A percentile compares a stretch with the other conserved stretches of the same genome.
These are phyloP conservation scores for Narthecium ossifragum DNA, from an alignment of 106 monocot species.

Conservation along the genomic window DNA sequence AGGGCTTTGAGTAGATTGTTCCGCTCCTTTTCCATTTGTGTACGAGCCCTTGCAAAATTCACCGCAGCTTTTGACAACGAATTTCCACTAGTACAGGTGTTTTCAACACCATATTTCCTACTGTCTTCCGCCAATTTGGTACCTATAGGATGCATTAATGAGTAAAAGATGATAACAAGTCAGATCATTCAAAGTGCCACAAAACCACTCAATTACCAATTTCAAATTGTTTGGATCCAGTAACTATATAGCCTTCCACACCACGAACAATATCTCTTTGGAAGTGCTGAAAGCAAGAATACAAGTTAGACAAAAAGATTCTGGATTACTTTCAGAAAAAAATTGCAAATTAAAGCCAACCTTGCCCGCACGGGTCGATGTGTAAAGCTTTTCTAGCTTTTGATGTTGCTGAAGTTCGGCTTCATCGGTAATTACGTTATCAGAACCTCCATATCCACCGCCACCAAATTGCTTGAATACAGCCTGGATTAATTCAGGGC, in stretches of 20 bases:
- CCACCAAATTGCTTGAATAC: constrained; percentile 92
- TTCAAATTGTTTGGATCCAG: constrained; percentile 90
- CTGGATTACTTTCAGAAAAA: constrained; percentile 1
- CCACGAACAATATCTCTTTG: constrained; percentile 96
- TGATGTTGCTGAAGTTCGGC: constrained; percentile 67
- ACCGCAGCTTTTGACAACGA: constrained; percentile 78
- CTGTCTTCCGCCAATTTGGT: constrained; percentile 81
- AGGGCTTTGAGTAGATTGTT: constrained; percentile 73
- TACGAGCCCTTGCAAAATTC: constrained; percentile 59
- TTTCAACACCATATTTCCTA: constrained; percentile 87
- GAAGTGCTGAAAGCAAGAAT: constrained; percentile 63
- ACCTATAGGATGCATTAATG: constrained; percentile 27
- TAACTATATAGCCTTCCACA: constrained; percentile 90
- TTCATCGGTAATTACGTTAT: constrained; percentile 54
- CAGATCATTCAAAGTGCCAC: too few species aligned
- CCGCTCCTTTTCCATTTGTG: constrained; percentile 79
- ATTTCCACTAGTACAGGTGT: constrained; percentile 75
- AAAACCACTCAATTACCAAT: constrained; percentile 61
- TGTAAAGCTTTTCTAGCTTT: constrained; percentile 85
- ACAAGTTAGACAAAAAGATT: neutral
- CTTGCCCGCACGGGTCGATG: constrained; percentile 89
- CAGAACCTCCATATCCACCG: constrained; percentile 70
- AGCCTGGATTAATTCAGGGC: too few species aligned
- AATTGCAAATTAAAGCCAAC: too few species aligned
- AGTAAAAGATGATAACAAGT: neutral